These are phyloP conservation scores for Oxalis stricta DNA, from an alignment of 441 rosid species.

Conservation along the genomic window DNA sequence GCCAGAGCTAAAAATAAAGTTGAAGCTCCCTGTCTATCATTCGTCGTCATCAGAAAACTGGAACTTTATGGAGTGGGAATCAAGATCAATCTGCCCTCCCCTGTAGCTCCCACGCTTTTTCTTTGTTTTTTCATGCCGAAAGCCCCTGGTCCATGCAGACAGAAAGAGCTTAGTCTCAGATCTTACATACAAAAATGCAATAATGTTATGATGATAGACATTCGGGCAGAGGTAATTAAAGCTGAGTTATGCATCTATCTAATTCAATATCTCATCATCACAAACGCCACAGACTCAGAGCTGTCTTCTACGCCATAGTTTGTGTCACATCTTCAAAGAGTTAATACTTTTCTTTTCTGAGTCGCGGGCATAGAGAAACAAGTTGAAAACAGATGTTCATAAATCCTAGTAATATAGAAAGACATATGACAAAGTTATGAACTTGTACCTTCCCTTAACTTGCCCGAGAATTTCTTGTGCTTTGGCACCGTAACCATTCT, in stretches of 20 bases:
- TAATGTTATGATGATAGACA: too few species aligned
- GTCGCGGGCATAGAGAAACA: too few species aligned
- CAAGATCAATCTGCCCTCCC: slow-evolving; percentile 83
- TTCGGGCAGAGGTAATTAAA: too few species aligned
- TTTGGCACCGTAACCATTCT: slow-evolving; percentile 81
- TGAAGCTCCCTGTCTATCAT: too few species aligned
- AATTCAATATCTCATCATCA: too few species aligned
- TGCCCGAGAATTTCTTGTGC: slow-evolving; percentile 89
- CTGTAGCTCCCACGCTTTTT: slow-evolving; percentile 91
- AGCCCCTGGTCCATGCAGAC: slow-evolving; percentile 36
- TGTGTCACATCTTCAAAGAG: too few species aligned
- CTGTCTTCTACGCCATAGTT: too few species aligned
- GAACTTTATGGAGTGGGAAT: slow-evolving; percentile 81
- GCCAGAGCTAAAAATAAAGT: too few species aligned
- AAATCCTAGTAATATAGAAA: neutral
- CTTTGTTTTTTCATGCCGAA: slow-evolving; percentile 94
- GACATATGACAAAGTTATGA: neutral
- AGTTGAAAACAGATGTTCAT: neutral
- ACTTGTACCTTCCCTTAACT: slow-evolving; percentile 89
- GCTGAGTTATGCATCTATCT: too few species aligned
- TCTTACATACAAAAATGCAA: neutral
- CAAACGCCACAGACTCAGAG: too few species aligned
- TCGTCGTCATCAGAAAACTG: slow-evolving; percentile 72
- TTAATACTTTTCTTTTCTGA: too few species aligned
- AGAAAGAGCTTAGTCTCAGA: neutral